Evolutionary conservation across 176 grass and related monocot species (phyloP), one percentile per base, ranked within the genome.

Genomic region (Oryza punctata): DNA sequence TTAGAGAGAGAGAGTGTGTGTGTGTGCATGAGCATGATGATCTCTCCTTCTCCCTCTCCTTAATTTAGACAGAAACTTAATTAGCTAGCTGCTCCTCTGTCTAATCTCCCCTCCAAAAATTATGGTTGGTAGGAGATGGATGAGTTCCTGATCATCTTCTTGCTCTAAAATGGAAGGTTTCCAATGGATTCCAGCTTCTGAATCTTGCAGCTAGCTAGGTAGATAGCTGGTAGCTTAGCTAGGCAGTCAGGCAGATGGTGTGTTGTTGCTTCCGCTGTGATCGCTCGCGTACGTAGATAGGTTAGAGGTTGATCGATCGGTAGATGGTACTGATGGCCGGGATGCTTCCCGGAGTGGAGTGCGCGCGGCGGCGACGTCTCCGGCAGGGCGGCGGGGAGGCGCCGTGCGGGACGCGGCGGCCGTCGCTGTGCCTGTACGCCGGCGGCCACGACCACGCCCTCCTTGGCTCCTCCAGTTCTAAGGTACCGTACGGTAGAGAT

Each of bases 271-370:
- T 19, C 15, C 1, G 11, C 2, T 7, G 29, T 11, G 45, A 47
- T 47, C 33, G 33, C 33, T 35, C 5, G 33, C 33, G 1, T 35
- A 35, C 33, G 33, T 35, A 35, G 33, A 35, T 35, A 35, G 33
- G 33, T 35, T 35, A 35, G 33, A 35, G 33, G 33, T 35, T 35
- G 33, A 35, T 35, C 33, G 33, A 5, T 35, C 45, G 45, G 11
- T 47, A 6, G 49, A 94, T 94, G 61, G 86, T 73, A 7, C 43
- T 87, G 67, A 94, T 97, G 88, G 95, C 92, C 44, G 92, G 95
- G 45, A 97, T 97, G 81, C 81, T 97, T 24, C 90, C 95, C 2
- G 92, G 92, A 65, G 95, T 93, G 7, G 88, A 93, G 78, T 89
- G 72, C 29, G 92, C 92, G 3, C 81, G 95, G 73, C 80, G 93